Base-by-base conservation (phyloP, 345 rosid species). In the Hibiscus tridactylites region DNA sequence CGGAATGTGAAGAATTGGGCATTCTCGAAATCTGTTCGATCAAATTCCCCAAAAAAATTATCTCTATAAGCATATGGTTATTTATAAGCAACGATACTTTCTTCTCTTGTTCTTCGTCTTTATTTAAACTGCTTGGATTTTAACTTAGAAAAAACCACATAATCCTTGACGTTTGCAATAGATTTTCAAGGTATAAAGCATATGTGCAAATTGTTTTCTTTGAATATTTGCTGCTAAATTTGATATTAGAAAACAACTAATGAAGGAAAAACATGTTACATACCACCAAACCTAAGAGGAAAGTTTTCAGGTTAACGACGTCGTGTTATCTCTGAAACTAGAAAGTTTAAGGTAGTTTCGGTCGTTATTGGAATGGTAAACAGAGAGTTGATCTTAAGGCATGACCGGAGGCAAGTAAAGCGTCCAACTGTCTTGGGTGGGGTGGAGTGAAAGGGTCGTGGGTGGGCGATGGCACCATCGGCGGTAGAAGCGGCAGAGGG, bases 201-300 rank as follows among this genome's bases (percentile, higher is more conserved):
- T 89, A 91, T 89, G 88, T 83, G 79, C 17, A 73, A 74, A 4
- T 52, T 13, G 33, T 39, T 64, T 16, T 52, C 19, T 13, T n/a
- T 35, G 24, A 31, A 59, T 7, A 54, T 54, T 26, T 59, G 17
- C 7, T 28, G 24, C 6, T 59, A 59, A 64, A 37, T 17, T 62
- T 35, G 26, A 35, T 33, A 37, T 17, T 9, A 10, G 73, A 31
- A 35, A 21, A 21, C 24, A 21, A 21, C 24, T 21, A 21, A 21
- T 21, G 24, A 21, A 21, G 24, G 24, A 21, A 21, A 21, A 21
- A 21, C 24, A 21, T 21, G 24, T 21, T 21, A 21, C 24, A 21
- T 21, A 60, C 98, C 98, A 93, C 80, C 93, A 76, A 52, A 90
- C 89, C 94, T 90, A 91, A 9, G 88, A 86, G 60, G 96, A 91